Evolutionary conservation across 495 filamentous ascomycete species (phyloP), one percentile per base, ranked within the genome.

Genomic region (Podospora conica): DNA sequence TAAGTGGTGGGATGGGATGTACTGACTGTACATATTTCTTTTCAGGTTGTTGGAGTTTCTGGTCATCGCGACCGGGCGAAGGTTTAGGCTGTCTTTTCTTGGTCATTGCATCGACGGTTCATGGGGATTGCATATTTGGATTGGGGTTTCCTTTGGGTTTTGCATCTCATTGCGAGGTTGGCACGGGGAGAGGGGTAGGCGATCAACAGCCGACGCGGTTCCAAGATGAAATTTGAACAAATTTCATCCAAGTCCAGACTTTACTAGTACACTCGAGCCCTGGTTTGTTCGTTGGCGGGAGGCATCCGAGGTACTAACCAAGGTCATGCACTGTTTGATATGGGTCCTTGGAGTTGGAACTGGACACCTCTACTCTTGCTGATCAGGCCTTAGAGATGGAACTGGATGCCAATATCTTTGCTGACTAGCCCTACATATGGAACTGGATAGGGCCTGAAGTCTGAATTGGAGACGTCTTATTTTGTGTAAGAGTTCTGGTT

Each of bases 1-100:
- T 89, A 77, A 76, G 63, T 53, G 57, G 23, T n/a, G n/a, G 22
- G 22, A 5, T 61, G 18, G 27, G n/a, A n/a, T n/a, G n/a, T n/a
- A n/a, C 11, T 40, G 27, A n/a, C 2, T 15, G 18, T 59, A 10
- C 21, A 58, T 58, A 21, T 40, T 53, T 60, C 3, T 53, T 21
- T 28, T 55, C 23, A 24, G 60, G 48, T 59, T 48, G 23, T 15
- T n/a, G 12, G 27, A 25, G 25, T 25, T 59, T 18, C 23, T 62
- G 12, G 57, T 64, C 48, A 58, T 58, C 9, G 54, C 33, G 60
- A 27, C 6, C 15, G 21, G 24, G 8, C 1, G 7, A 18, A 6
- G 2, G 2, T 48, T 48, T 1, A 18, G 40, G 40, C 5, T 3
- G 7, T 12, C 12, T 48, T 48, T 48, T 18, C n/a, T 48, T n/a